Percentiles rank a stretch among this genome's conserved stretches.
Conservation (phyloP, 2,329 filamentous ascomycete genomes). For the Torrubiellomyces zombiae region DNA sequence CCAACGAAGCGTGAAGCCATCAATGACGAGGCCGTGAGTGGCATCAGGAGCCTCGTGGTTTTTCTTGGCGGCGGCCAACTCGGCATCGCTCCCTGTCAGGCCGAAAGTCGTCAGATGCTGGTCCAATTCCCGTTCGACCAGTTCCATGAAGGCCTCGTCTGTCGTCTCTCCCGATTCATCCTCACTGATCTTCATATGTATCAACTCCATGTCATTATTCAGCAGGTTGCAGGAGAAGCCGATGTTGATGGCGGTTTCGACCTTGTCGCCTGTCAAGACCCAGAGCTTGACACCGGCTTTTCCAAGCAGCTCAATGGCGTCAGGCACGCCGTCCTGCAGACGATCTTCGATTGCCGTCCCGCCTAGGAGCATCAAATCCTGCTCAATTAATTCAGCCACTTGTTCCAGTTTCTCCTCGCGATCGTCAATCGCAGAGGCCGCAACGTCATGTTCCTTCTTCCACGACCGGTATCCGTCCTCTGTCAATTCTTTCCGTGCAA, state of each 20-base stretch:
- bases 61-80: conserved; percentile 60
- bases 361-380: conserved; percentile 71
- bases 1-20: conserved; percentile 82
- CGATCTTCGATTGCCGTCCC: conserved; percentile 96
- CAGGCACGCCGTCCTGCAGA: conserved; percentile 89
- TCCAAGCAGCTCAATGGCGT: conserved; percentile 80
- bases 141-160: conserved; percentile 33
- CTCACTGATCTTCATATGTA: conserved; percentile 74
- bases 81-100: conserved; percentile 71
- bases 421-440: conserved; percentile 66
- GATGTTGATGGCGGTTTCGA: conserved; percentile 98
- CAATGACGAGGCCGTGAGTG: conserved; percentile 86
- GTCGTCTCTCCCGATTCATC: conserved; percentile 36
- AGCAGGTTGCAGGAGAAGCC: conserved; percentile 97
- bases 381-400: conserved; percentile 80
- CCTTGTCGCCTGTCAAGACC: conserved; percentile 96
- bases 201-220: conserved; percentile 94
- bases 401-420: conserved; percentile 88
- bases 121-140: conserved; percentile 56
- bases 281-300: conserved; percentile 95
- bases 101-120: conserved; percentile 55
- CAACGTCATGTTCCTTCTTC: conserved; percentile 75
- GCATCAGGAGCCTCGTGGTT: conserved; percentile 75
- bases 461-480: conserved; percentile 75
- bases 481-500: conserved; percentile 64